These are phyloP conservation scores for Solanum arcanum DNA, from an alignment of 257 asterid species.

Conservation along the genomic window DNA sequence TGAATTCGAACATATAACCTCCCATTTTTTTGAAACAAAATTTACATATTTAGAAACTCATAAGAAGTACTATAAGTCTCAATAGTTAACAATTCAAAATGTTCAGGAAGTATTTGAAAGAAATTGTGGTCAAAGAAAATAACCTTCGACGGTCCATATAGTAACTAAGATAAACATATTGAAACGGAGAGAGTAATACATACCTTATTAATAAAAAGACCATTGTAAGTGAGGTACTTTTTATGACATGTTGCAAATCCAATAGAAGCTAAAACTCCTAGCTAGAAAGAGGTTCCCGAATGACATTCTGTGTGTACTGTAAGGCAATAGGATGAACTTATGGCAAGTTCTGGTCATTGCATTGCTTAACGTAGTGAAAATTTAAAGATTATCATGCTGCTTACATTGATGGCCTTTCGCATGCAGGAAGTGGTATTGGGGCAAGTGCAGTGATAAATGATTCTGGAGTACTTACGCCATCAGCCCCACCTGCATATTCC, in stretches of 20 bases:
- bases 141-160: not conserved
- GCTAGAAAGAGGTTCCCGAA: not conserved
- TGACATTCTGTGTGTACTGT: not conserved
- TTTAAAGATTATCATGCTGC: not conserved
- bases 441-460: constrained; percentile 1
- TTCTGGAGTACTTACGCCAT: constrained; percentile 1
- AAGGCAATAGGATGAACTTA: not conserved
- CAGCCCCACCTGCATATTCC: constrained; percentile 4
- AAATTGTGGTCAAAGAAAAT: not conserved
- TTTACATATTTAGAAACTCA: not conserved
- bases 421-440: constrained; percentile 23
- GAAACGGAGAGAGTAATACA: not conserved
- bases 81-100: not conserved
- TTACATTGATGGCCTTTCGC: constrained; percentile 6
- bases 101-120: not conserved
- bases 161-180: not conserved
- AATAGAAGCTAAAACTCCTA: not conserved
- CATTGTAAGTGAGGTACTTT: not conserved
- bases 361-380: not conserved
- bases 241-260: not conserved
- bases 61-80: not conserved
- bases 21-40: too few species aligned
- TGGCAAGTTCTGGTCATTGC: not conserved
- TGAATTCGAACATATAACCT: not conserved
- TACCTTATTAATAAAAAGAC: not conserved